These are phyloP conservation scores for Neurospora sp. DNA, from an alignment of 2,329 filamentous ascomycete genomes.

Conservation along the genomic window DNA sequence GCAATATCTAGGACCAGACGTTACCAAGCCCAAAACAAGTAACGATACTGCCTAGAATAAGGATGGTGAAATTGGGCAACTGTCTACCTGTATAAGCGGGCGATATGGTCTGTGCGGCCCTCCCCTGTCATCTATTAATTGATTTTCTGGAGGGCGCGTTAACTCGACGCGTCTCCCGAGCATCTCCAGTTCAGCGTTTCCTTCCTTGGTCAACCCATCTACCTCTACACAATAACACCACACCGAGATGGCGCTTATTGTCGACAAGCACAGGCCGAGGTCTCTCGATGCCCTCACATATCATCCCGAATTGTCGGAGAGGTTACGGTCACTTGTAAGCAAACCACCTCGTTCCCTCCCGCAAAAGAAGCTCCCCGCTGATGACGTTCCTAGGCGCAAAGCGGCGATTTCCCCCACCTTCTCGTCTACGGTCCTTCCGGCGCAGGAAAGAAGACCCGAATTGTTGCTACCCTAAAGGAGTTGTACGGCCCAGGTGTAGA, in stretches of 20 bases:
- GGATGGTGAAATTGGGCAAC: not conserved
- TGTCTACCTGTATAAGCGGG: not conserved
- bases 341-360: not conserved
- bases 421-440: constrained; percentile 95
- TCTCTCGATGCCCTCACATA: constrained; percentile 75
- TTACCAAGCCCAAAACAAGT: not conserved
- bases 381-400: constrained; percentile 62
- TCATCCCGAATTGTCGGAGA: constrained; percentile 77
- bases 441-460: constrained; percentile 94
- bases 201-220: not conserved
- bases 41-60: not conserved
- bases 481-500: constrained; percentile 95
- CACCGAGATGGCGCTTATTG: constrained; percentile 53
- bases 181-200: constrained; percentile 1
- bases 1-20: not conserved
- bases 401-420: constrained; percentile 93
- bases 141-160: constrained; percentile 13
- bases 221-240: not conserved
- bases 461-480: constrained; percentile 90
- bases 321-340: constrained; percentile 74
- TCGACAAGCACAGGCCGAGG: constrained; percentile 63
- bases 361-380: constrained; percentile 8
- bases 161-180: constrained; percentile 12
- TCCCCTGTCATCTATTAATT: constrained; percentile 10
- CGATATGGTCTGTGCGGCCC: constrained; percentile 11